Evolutionary conservation across 352 stramenopile species (phyloP), one percentile per base, ranked within the genome.

Genomic region (Globisporangium iwayamae): DNA sequence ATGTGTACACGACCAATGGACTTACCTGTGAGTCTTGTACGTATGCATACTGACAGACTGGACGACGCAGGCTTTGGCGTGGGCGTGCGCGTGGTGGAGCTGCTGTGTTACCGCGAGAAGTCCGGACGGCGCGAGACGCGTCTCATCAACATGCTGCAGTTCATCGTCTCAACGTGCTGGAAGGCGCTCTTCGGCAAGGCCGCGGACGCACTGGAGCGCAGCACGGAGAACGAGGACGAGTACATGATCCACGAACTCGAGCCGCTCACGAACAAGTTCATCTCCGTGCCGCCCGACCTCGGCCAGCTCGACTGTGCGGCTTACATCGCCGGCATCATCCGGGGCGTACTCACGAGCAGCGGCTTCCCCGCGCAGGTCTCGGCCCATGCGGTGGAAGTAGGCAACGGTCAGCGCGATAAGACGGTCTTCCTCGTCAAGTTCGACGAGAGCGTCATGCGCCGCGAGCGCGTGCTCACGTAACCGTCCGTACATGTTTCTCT

Each of bases 221-320:
- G 90, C 65, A 98, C 97, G 38, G 94, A 98, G 73, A 98, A 99
- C 73, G 93, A 97, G n/a, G 88, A 98, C 75, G 96, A 99, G 87
- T 99, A 98, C 79, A 99, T 99, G 95, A 99, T 99, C 70, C 88
- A 97, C 69, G 92, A 98, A 69, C 73, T 94, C 51, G 89, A 97
- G 63, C 93, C 93, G 25, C 74, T 98, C n/a, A 97, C 92, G 20
- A 98, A 97, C 76, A 98, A 94, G 61, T 99, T 98, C 78, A 96
- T 99, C 58, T 98, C 92, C 32, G 96, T 99, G 53, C 96, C 96
- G 6, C 73, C 83, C 0, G 95, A 99, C 73, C 88, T 99, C 52
- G 94, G 96, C 0, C 90, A 98, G 70, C 79, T 99, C 46, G 98
- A 98, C 70, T 98, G 94, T 52, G 96, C 97, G 57, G 94, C 96